Evolutionary conservation across 2,329 filamentous ascomycete species (phyloP), one percentile per base, ranked within the genome.

Genomic region (Ambrosiella cleistominuta): DNA sequence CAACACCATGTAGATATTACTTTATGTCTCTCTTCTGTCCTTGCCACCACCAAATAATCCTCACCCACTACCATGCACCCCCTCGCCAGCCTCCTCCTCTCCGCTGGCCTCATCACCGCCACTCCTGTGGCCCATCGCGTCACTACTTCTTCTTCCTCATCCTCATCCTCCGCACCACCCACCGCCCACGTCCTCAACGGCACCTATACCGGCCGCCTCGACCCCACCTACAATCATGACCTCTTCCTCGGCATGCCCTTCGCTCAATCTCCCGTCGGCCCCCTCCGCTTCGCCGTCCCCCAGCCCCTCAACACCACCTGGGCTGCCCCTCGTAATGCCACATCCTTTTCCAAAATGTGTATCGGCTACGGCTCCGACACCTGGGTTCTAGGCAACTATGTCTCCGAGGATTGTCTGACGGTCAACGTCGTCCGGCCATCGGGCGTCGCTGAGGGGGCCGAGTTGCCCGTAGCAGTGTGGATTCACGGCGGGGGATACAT

Each of bases 351-450:
- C 44, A 47, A 47, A 57, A 69, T 71, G 60, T 79, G 76, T 63
- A 70, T 77, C 52, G 75, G 75, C 36, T 78, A 78, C 59, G 75
- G 75, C 17, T 67, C 69, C 75, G 51, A 50, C 49, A 35, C 37
- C 60, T 74, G 83, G 54, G 59, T 49, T 56, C 53, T 36, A 56
- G 54, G 3, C 57, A 54, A 11, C 44, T 39, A 11, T 15, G 53
- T 37, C 54, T 59, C 27, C 11, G 75, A 77, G 60, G 75, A 77
- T 63, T 77, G 75, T 53, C 65, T 77, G 49, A 70, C 71, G 39
- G 66, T 73, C 50, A 77, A 77, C 57, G 69, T 77, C 60, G 77
- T 72, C 71, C 70, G 70, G 0, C 74, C 74, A 0, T 67, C 69
- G 44, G 64, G 63, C 13, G 63, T 64, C 38, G 64, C 63, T 1